Evolutionary conservation across 768 basidiomycete genomes (phyloP).

Genomic region (Serendipita sp.): DNA sequence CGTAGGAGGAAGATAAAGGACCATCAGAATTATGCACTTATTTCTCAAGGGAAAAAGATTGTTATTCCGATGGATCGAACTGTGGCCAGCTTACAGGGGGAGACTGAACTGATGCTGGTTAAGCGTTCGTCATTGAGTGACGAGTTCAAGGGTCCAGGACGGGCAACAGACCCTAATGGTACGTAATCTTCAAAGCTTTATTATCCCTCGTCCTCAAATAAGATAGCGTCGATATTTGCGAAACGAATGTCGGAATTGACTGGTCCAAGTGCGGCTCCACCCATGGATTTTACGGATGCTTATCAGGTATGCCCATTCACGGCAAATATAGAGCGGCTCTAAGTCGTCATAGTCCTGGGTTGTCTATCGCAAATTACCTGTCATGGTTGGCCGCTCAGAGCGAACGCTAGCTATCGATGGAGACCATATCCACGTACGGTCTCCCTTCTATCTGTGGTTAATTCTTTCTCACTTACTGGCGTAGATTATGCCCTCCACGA

Average conservation of each 20-base stretch:
- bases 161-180: slow-evolving; percentile 90
- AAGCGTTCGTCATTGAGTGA: slow-evolving; percentile 58
- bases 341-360: slow-evolving; percentile 14
- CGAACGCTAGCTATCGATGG: slow-evolving; percentile 89
- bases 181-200: slow-evolving; percentile 11
- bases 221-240: slow-evolving; percentile 65
- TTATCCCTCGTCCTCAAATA: background rate
- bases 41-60: slow-evolving; percentile 47
- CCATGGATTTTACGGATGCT: slow-evolving; percentile 65
- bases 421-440: slow-evolving; percentile 74
- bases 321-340: background rate
- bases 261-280: slow-evolving; percentile 27
- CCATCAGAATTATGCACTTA: slow-evolving; percentile 69
- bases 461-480: slow-evolving; percentile 6
- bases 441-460: slow-evolving; percentile 1
- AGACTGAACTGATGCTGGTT: slow-evolving; percentile 66
- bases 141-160: slow-evolving; percentile 38
- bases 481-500: slow-evolving; percentile 79
- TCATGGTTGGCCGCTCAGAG: slow-evolving; percentile 82
- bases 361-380: slow-evolving; percentile 88
- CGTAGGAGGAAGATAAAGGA: slow-evolving; percentile 48
- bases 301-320: slow-evolving; percentile 48
- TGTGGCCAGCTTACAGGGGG: slow-evolving; percentile 86
- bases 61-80: slow-evolving; percentile 86
- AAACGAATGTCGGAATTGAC: slow-evolving; percentile 66